A percentile compares a stretch with the other conserved stretches of the same genome.
Conservation (phyloP, 192 early-diverging fungal species). For the Phycomyces nitens region DNA sequence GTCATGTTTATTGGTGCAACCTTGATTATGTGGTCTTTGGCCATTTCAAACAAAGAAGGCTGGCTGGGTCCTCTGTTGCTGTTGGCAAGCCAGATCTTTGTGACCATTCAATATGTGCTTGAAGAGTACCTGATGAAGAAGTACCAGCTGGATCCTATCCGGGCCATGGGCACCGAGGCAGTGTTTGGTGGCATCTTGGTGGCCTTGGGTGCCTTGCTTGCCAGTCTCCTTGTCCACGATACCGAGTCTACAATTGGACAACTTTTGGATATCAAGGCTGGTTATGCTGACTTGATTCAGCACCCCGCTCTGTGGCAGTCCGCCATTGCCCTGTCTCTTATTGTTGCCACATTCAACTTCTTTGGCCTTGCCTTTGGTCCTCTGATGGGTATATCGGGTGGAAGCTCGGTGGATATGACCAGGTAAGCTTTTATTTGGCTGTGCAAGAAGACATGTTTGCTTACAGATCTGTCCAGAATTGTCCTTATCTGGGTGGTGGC, state of each 20-base stretch:
- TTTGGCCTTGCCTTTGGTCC: conserved; percentile 27
- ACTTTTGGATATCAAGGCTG: conserved; percentile 16
- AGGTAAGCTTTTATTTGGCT: conserved; percentile 17
- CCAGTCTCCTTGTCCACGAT: conserved; percentile 1
- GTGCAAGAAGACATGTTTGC: no score
- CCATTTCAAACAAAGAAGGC: not conserved
- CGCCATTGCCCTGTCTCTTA: conserved; percentile 18
- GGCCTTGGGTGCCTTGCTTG: conserved; percentile 1
- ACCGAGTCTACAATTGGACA: not conserved
- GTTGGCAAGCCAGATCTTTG: conserved; percentile 21
- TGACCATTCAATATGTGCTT: conserved; percentile 21
- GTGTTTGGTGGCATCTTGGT: conserved; percentile 25
- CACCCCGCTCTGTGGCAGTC: conserved; percentile 17
- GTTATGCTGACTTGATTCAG: conserved; percentile 2
- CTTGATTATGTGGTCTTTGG: conserved; percentile 5
- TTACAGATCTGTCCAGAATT: no score
- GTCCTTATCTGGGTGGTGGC: conserved; percentile 22
- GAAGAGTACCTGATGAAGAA: conserved; percentile 31
- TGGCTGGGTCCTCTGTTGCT: conserved; percentile 18
- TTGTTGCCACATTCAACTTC: conserved; percentile 29
- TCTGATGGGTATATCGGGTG: conserved; percentile 18
- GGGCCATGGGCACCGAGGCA: conserved; percentile 30
- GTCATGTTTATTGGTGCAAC: conserved; percentile 13
- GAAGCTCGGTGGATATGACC: conserved; percentile 19
- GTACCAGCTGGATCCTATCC: conserved; percentile 22